These are phyloP conservation scores for Monilinia vaccinii-corymbosi DNA, from an alignment of 2,329 filamentous ascomycete genomes.

Conservation along the genomic window DNA sequence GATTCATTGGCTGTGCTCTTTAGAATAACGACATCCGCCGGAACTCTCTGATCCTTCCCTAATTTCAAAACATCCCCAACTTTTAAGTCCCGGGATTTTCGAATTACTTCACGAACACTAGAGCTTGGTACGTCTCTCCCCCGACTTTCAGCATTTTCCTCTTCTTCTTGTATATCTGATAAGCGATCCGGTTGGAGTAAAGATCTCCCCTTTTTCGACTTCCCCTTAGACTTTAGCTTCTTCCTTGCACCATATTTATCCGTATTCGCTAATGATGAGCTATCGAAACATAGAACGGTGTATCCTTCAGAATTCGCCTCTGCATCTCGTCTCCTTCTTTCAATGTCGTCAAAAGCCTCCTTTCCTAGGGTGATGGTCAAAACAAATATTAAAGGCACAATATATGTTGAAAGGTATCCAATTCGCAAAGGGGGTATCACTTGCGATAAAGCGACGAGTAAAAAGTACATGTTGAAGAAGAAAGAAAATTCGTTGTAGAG, in stretches of 20 bases:
- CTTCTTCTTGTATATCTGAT: constrained; percentile 62
- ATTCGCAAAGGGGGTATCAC: constrained; percentile 83
- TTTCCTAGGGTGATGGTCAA: constrained; percentile 88
- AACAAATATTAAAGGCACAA: constrained; percentile 87
- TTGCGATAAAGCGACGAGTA: constrained; percentile 90
- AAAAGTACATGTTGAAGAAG: constrained; percentile 99
- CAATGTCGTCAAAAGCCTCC: constrained; percentile 91
- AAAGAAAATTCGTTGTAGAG: constrained; percentile 99
- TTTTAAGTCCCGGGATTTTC: constrained; percentile 78
- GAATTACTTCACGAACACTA: constrained; percentile 56
- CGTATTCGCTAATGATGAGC: constrained; percentile 34
- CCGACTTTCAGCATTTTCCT: constrained; percentile 42
- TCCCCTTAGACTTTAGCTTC: constrained; percentile 39
- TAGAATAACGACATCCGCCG: constrained; percentile 86
- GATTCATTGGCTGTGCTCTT: constrained; percentile 64
- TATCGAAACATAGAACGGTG: constrained; percentile 63
- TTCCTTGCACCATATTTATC: constrained; percentile 33
- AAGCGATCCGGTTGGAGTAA: constrained; percentile 37
- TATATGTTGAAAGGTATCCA: constrained; percentile 89
- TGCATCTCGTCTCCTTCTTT: constrained; percentile 72
- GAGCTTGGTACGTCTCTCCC: constrained; percentile 38
- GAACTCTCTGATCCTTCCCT: constrained; percentile 83
- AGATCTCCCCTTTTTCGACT: constrained; percentile 31
- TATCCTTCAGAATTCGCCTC: constrained; percentile 94
- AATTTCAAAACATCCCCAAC: constrained; percentile 95